A percentile compares a stretch with the other conserved stretches of the same genome.
These are phyloP conservation scores for Artemisia annua DNA, from an alignment of 129 eudicot species.

Conservation along the genomic window DNA sequence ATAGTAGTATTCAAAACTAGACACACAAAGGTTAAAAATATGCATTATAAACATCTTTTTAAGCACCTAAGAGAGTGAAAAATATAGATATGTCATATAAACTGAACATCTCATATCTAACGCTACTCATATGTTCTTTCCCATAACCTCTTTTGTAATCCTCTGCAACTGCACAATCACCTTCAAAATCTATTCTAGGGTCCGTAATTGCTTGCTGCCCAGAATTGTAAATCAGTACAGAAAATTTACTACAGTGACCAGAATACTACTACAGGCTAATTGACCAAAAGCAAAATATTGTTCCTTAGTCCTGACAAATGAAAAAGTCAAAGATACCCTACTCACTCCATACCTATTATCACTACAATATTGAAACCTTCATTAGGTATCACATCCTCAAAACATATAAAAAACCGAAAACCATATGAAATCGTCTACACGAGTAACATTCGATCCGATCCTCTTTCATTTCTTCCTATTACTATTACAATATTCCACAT, in stretches of 20 bases:
- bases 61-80: no score
- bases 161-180: no score
- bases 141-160: no score
- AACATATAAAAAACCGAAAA: slow-evolving; percentile 5
- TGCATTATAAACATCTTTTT: no score
- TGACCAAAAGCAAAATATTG: background rate
- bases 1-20: no score
- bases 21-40: no score
- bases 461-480: slow-evolving; percentile 4
- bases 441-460: background rate
- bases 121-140: no score
- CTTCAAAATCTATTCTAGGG: no score
- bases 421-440: background rate
- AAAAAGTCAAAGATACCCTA: background rate
- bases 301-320: background rate
- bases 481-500: background rate
- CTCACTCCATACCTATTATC: background rate
- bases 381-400: slow-evolving; percentile 12
- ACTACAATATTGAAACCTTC: slow-evolving; percentile 1
- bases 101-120: no score
- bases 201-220: no score
- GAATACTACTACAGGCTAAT: background rate
- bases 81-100: no score
- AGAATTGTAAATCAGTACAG: background rate
- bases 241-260: background rate